Evolutionary conservation across 2,329 filamentous ascomycete species (phyloP).

Genomic region (Sporothrix mexicana): DNA sequence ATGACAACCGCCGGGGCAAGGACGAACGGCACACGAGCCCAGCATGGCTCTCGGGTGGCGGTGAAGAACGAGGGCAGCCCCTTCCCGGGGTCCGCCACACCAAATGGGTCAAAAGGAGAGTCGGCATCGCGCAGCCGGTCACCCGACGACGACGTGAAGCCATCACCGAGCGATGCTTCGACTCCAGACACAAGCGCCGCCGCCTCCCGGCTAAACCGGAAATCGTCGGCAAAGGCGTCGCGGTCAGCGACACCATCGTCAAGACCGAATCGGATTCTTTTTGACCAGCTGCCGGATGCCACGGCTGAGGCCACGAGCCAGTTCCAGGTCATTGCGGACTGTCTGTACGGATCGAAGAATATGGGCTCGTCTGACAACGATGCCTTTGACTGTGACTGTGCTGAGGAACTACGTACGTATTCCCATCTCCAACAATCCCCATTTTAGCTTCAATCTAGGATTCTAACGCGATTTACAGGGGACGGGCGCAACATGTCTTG

Average conservation of each 20-base stretch:
- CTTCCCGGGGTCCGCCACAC: slow-evolving; percentile 46
- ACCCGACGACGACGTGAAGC: slow-evolving; percentile 51
- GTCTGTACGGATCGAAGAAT: slow-evolving; percentile 88
- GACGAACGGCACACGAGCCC: slow-evolving; percentile 30
- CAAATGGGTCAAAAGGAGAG: slow-evolving; percentile 48
- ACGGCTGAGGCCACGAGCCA: slow-evolving; percentile 75
- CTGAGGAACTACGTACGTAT: slow-evolving; percentile 89
- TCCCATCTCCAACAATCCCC: no score
- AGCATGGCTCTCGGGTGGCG: slow-evolving; percentile 44
- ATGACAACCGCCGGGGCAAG: slow-evolving; percentile 38
- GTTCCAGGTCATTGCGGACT: slow-evolving; percentile 83
- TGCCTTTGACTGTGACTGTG: slow-evolving; percentile 91
- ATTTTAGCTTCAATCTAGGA: no score
- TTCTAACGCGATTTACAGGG: slow-evolving; percentile 48
- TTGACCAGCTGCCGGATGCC: slow-evolving; percentile 75
- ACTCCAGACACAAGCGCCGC: slow-evolving; percentile 57
- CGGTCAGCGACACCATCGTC: slow-evolving; percentile 61
- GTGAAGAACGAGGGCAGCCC: slow-evolving; percentile 51
- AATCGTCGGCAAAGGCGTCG: slow-evolving; percentile 66
- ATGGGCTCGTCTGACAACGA: slow-evolving; percentile 91
- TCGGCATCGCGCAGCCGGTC: slow-evolving; percentile 53
- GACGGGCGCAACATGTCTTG: slow-evolving; percentile 80
- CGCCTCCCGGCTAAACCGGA: slow-evolving; percentile 74
- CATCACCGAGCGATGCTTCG: slow-evolving; percentile 47
- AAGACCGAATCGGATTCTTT: slow-evolving; percentile 54